Evolutionary conservation across 2,329 filamentous ascomycete species (phyloP), one percentile per base, ranked within the genome.

Genomic region (Diaporthe citri): DNA sequence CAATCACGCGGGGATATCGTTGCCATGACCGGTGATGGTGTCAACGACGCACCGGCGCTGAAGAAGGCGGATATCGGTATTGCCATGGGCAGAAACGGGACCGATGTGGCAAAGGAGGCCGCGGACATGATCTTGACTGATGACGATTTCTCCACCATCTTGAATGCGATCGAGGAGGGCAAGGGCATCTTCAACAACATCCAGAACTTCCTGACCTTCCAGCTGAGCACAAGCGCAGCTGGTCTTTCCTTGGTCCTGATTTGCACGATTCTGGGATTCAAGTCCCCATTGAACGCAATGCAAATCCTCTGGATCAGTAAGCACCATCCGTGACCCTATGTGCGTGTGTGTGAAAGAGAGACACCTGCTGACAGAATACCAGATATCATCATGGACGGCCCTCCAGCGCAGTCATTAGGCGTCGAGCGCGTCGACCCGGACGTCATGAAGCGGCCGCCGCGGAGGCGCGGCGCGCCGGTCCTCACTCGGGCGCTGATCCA

Each of bases 131-230:
- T 97, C 77, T 86, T 97, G 71, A 97, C 94, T 0, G 94, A 97
- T 79, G 95, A 97, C 82, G 94, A 97, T 83, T 97, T 97, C 82
- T 94, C 93, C 0, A 97, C 95, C 7, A 99, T 99, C 77, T 89
- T 99, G 15, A 94, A 93, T 75, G 97, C 97, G 41, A 99, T 99
- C 77, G 97, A 99, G 83, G 97, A 99, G 86, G 97, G 97, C 84
- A 99, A 99, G 84, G 97, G 96, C 73, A 99, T 99, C 79, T 99
- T 99, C 85, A 98, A 97, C 89, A 99, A 99, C 84, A 98, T 99
- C 78, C 97, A 99, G 82, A 99, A 99, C 84, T 99, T 99, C 85
- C 90, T 99, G 77, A 98, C 97, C 0, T 99, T 99, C 85, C 97
- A 99, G 86, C 90, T 99, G 74, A 98, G 96, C 84, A 99, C 97